Base-by-base conservation (phyloP, 768 basidiomycete species). In the Collybiopsis confluens region DNA sequence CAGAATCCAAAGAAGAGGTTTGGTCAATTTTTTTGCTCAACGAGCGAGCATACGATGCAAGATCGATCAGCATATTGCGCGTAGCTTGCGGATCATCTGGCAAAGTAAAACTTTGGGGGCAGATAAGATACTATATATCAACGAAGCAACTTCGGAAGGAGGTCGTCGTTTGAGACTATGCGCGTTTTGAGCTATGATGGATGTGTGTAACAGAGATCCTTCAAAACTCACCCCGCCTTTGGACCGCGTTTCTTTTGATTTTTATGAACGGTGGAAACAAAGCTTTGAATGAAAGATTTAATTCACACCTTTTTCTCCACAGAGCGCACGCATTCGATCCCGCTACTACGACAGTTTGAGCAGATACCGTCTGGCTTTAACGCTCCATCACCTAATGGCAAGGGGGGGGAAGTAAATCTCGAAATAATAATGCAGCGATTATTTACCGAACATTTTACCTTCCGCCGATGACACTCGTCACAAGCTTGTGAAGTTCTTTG, bases 211-310 rank as follows among this genome's bases (percentile, higher is more conserved):
- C 26, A 10, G 6, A 27, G 13, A 1, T 20, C n/a, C 21, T 9
- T 13, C 21, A 8, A 24, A 20, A 23, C 48, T 50, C 48, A 50
- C 48, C 48, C 48, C 9, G 35, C 26, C 38, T 40, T 50, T 4
- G 48, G 48, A 37, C 48, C 48, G 35, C 48, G 48, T 24, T 50
- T 50, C 48, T 50, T 13, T 20, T 37, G 3, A 13, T 16, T 33
- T 35, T 4, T 23, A 46, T 18, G 13, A 46, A 13, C 28, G n/a
- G n/a, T n/a, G n/a, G n/a, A n/a, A n/a, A n/a, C n/a, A n/a, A n/a
- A n/a, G n/a, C n/a, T n/a, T n/a, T n/a, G n/a, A 26, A 16, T 15
- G 16, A 6, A 26, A 10, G 9, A 21, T 33, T 20, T 0, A 37
- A 15, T 23, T n/a, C 36, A 20, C 16, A 50, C 48, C 48, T 40